A percentile compares a stretch with the other conserved stretches of the same genome.
phyloP scores from a whole-genome alignment of 495 filamentous ascomycete species.

The Pyronema omphalodes region DNA sequence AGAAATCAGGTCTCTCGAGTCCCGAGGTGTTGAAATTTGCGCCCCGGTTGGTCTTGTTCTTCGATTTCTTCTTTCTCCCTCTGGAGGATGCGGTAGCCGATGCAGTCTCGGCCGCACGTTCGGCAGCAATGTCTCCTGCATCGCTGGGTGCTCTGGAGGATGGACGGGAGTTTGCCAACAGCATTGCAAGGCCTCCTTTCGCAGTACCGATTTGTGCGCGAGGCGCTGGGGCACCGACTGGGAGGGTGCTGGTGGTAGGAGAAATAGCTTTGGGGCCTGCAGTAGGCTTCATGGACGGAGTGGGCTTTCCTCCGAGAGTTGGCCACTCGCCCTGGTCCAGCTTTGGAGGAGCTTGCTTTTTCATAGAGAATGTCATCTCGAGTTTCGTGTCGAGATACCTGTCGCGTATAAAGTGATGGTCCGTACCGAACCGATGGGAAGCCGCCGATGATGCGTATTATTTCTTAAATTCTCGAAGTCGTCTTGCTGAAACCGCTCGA shows the following conservation, averaged over 20 bases:
- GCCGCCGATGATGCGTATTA: neutral
- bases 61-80: constrained; percentile 4
- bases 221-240: neutral
- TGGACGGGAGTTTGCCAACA: constrained; percentile 15
- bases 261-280: neutral
- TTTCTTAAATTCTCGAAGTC: neutral
- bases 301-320: neutral
- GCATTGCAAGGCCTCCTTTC: constrained; percentile 13
- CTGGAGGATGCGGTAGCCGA: neutral
- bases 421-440: neutral
- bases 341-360: neutral
- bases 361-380: neutral
- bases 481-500: constrained; percentile 5
- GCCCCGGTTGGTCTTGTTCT: constrained; percentile 2
- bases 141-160: constrained; percentile 16
- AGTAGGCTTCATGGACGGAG: neutral
- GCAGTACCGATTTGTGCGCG: constrained; percentile 2
- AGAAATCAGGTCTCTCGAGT: constrained; percentile 8
- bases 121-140: constrained; percentile 7
- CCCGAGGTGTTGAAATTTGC: neutral
- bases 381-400: neutral
- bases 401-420: neutral
- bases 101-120: constrained; percentile 1
- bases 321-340: constrained; percentile 1
- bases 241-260: neutral